Conservation (phyloP, 73 alveolate genomes). For the Paramecium octaurelia region DNA sequence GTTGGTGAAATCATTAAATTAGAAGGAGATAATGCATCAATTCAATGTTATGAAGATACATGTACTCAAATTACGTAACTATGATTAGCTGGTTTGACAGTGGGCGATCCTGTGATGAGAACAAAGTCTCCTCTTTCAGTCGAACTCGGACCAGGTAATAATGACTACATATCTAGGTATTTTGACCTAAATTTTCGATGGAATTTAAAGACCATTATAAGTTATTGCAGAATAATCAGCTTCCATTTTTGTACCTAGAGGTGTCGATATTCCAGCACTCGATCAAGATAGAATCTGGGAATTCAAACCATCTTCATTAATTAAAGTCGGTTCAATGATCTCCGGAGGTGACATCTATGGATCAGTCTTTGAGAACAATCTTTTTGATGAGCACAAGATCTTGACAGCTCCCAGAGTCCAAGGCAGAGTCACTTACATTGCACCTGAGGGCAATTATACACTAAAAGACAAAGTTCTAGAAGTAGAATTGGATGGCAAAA, state of each 20-base stretch:
- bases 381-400: conserved; percentile 86
- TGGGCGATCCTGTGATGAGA: conserved; percentile 98
- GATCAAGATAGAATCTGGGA: conserved; percentile 94
- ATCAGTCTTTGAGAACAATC: conserved; percentile 88
- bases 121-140: conserved; percentile 97
- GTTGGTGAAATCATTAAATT: conserved; percentile 99
- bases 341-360: conserved; percentile 99
- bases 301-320: conserved; percentile 82
- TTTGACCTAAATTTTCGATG: conserved; percentile 90
- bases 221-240: conserved; percentile 53
- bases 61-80: conserved; percentile 38
- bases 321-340: conserved; percentile 71
- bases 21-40: conserved; percentile 98
- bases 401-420: conserved; percentile 94
- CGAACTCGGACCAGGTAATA: conserved; percentile 97
- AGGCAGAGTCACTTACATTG: conserved; percentile 85
- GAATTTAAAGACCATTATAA: conserved; percentile 64
- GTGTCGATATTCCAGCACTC: conserved; percentile 95
- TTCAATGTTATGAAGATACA: conserved; percentile 98
- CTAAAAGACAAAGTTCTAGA: conserved; percentile 88
- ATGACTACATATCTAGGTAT: conserved; percentile 68
- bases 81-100: conserved; percentile 93
- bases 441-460: conserved; percentile 88
- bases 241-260: conserved; percentile 95
- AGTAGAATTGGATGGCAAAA: conserved; percentile 88